Evolutionary conservation across 164 flowering plant species (phyloP).

Genomic region (Vitis rotundifolia): DNA sequence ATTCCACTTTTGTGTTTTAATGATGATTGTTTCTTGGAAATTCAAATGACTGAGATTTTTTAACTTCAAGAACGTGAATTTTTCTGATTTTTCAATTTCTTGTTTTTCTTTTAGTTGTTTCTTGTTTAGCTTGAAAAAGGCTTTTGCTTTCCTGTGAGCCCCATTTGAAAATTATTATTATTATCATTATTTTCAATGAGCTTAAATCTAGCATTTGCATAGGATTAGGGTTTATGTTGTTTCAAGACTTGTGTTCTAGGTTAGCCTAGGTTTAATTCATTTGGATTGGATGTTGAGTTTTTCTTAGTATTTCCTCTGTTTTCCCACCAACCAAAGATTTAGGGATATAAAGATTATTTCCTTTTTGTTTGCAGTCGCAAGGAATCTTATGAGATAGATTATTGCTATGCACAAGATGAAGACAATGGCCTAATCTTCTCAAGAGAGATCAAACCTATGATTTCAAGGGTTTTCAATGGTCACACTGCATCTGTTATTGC

Average conservation of each 20-base stretch:
- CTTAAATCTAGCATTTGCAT: no score
- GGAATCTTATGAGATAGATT: constrained; percentile 50
- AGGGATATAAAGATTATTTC: neutral
- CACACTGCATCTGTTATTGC: constrained; percentile 53
- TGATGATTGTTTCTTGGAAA: neutral
- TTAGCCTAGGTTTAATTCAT: no score
- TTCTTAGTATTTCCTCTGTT: neutral
- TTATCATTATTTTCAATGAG: no score
- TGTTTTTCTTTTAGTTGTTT: no score
- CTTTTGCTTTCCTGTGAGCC: no score
- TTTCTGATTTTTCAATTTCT: no score
- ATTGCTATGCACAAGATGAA: constrained; percentile 58
- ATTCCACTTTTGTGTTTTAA: neutral
- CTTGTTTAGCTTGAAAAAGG: no score
- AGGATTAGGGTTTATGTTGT: no score
- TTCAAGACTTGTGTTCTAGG: no score
- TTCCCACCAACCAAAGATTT: neutral
- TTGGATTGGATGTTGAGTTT: neutral
- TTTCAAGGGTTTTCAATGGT: constrained; percentile 46
- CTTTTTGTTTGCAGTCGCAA: constrained; percentile 33
- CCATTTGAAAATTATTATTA: no score
- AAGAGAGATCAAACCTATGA: constrained; percentile 61
- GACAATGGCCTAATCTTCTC: constrained; percentile 32
- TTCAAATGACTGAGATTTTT: neutral
- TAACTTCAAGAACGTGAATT: no score